Conservation (phyloP, 1,139 yeast genomes). For the Candida gigantensis region DNA sequence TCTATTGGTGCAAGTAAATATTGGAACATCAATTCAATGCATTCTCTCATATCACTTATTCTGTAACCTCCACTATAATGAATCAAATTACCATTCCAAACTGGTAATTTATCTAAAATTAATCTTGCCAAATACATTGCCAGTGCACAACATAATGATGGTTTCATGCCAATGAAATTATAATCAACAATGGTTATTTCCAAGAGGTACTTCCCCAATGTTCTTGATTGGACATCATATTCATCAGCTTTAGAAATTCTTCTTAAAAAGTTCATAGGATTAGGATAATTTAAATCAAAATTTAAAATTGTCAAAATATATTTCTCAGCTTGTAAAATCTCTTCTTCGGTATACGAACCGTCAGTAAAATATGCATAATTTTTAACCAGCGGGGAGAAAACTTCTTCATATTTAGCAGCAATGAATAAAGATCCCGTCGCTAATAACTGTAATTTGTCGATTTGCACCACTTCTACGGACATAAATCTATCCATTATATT, state of each 20-base stretch:
- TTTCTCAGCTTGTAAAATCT: slow-evolving; percentile 84
- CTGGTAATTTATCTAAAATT: slow-evolving; percentile 68
- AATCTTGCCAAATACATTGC: slow-evolving; percentile 87
- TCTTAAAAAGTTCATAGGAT: slow-evolving; percentile 91
- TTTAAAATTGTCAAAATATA: slow-evolving; percentile 73
- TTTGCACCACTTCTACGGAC: slow-evolving; percentile 75
- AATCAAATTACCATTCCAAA: slow-evolving; percentile 81
- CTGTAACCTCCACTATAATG: slow-evolving; percentile 94
- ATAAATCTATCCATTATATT: slow-evolving; percentile 91
- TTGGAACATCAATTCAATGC: slow-evolving; percentile 72
- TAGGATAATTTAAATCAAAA: slow-evolving; percentile 84
- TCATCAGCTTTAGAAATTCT: slow-evolving; percentile 94
- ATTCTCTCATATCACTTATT: slow-evolving; percentile 67
- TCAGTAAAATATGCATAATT: slow-evolving; percentile 90
- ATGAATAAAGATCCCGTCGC: slow-evolving; percentile 90
- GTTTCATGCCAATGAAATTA: slow-evolving; percentile 73
- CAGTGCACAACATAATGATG: slow-evolving; percentile 86
- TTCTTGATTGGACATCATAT: slow-evolving; percentile 88
- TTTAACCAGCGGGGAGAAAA: slow-evolving; percentile 83
- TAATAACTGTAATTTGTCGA: slow-evolving; percentile 81
- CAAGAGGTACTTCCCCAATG: slow-evolving; percentile 84
- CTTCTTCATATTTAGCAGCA: slow-evolving; percentile 96
- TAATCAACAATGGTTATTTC: slow-evolving; percentile 84
- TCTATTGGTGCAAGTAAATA: slow-evolving; percentile 81
- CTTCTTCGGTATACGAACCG: slow-evolving; percentile 80